Evolutionary conservation across 1,284 basidiomycete genomes (phyloP).

Genomic region (Puccinia hordei): DNA sequence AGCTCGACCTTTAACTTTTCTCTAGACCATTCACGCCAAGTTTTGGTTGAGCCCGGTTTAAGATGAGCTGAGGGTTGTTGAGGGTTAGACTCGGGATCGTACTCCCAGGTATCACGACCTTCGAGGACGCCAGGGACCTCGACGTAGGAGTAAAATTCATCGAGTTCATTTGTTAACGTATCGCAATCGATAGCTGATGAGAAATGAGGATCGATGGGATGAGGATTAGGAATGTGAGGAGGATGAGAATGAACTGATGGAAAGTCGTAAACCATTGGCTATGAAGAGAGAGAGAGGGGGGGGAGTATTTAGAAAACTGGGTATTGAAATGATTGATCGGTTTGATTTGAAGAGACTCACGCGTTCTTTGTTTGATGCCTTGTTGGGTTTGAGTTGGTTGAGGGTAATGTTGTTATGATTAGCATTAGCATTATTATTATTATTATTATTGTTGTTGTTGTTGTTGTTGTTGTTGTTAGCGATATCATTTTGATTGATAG

Average conservation of each 20-base stretch:
- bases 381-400: slow-evolving; percentile 75
- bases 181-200: slow-evolving; percentile 71
- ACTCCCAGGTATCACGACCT: slow-evolving; percentile 76
- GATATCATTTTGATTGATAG: slow-evolving; percentile 7
- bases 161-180: slow-evolving; percentile 89
- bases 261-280: slow-evolving; percentile 44
- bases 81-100: slow-evolving; percentile 8
- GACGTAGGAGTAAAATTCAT: slow-evolving; percentile 97
- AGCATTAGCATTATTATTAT: no score
- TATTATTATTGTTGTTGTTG: neutral
- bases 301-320: neutral
- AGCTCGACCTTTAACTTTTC: slow-evolving; percentile 20
- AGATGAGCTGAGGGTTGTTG: slow-evolving; percentile 19
- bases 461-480: no score
- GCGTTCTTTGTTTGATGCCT: slow-evolving; percentile 18
- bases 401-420: slow-evolving; percentile 65
- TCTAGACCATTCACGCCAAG: slow-evolving; percentile 43
- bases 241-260: slow-evolving; percentile 33
- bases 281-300: neutral
- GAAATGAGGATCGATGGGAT: neutral
- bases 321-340: neutral
- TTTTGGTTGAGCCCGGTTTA: slow-evolving; percentile 35
- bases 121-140: slow-evolving; percentile 88
- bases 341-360: slow-evolving; percentile 29
- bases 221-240: slow-evolving; percentile 34